These are phyloP conservation scores for Penicillium salamii DNA, from an alignment of 495 filamentous ascomycete species.

Conservation along the genomic window DNA sequence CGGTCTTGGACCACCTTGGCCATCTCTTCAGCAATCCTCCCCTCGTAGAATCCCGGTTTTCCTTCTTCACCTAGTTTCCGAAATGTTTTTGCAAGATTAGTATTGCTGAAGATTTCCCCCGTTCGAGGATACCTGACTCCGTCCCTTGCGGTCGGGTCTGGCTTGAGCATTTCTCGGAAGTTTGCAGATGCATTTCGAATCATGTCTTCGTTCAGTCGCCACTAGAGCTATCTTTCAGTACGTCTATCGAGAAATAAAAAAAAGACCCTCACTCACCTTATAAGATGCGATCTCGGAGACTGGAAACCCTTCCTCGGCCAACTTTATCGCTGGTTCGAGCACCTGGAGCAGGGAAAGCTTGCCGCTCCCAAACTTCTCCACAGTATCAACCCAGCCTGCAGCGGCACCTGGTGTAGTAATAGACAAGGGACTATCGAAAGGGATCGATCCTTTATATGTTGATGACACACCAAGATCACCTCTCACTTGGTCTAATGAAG, in stretches of 20 bases:
- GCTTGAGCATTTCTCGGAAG: constrained; percentile 77
- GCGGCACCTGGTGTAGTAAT: constrained; percentile 87
- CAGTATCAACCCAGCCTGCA: constrained; percentile 89
- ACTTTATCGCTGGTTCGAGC: constrained; percentile 75
- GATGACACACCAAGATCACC: too few relatives aligned
- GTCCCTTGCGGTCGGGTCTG: constrained; percentile 59
- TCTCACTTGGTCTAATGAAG: too few relatives aligned
- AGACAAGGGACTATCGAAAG: constrained; percentile 80
- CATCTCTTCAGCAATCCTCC: constrained; percentile 73
- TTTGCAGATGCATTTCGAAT: constrained; percentile 78
- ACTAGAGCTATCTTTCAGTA: constrained; percentile 49
- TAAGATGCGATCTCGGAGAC: constrained; percentile 76
- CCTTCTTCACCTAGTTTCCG: constrained; percentile 73
- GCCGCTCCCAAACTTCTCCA: constrained; percentile 87
- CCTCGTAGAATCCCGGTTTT: constrained; percentile 88
- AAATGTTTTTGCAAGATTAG: constrained; percentile 78
- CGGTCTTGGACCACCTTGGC: constrained; percentile 72
- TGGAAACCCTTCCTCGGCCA: constrained; percentile 87
- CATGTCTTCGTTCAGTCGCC: constrained; percentile 56
- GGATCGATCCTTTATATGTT: too few relatives aligned
- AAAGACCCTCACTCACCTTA: constrained; percentile 59
- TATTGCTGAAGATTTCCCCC: constrained; percentile 88
- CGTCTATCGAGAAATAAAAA: background rate
- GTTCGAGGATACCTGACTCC: constrained; percentile 67
- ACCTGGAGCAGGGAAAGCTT: constrained; percentile 77